Evolutionary conservation across 2,329 filamentous ascomycete genomes (phyloP).

Genomic region (Rhexocercosporidium sp.): DNA sequence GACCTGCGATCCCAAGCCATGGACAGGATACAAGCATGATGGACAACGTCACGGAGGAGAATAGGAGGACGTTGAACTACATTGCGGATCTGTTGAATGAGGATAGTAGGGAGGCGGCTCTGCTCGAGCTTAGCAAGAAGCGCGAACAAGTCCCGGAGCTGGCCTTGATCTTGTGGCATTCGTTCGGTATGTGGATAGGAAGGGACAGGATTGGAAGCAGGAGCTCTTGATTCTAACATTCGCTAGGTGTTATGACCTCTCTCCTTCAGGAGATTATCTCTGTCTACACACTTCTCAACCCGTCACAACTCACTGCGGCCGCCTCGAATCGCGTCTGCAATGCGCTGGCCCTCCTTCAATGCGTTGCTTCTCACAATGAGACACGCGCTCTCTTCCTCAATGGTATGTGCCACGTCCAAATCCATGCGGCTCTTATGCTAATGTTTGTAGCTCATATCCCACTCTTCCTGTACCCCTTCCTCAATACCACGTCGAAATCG

Average conservation of each 20-base stretch:
- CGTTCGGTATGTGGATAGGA: slow-evolving; percentile 74
- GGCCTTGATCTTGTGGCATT: slow-evolving; percentile 96
- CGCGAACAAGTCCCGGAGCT: slow-evolving; percentile 96
- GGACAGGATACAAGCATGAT: slow-evolving; percentile 64
- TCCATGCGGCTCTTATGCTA: slow-evolving; percentile 16
- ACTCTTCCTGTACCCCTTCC: slow-evolving; percentile 95
- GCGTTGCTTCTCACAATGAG: slow-evolving; percentile 96
- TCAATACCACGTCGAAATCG: slow-evolving; percentile 98
- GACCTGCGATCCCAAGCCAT: slow-evolving; percentile 50
- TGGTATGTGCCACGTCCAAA: slow-evolving; percentile 58
- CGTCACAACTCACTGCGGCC: slow-evolving; percentile 95
- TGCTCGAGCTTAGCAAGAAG: slow-evolving; percentile 98
- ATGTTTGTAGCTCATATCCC: slow-evolving; percentile 82
- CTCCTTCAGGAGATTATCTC: slow-evolving; percentile 98
- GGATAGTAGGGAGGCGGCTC: slow-evolving; percentile 83
- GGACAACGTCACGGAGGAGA: slow-evolving; percentile 81
- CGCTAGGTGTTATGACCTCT: slow-evolving; percentile 92
- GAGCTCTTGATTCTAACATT: slow-evolving; percentile 28
- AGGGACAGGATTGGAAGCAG: slow-evolving; percentile 42
- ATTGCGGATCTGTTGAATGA: slow-evolving; percentile 91
- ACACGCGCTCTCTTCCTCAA: slow-evolving; percentile 92
- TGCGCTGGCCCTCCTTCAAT: slow-evolving; percentile 92
- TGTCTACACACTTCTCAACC: slow-evolving; percentile 95
- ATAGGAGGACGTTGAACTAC: slow-evolving; percentile 88
- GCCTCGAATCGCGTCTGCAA: slow-evolving; percentile 98